Base-by-base conservation (phyloP, 2,329 filamentous ascomycete genomes). In the Hypocreales sp. region DNA sequence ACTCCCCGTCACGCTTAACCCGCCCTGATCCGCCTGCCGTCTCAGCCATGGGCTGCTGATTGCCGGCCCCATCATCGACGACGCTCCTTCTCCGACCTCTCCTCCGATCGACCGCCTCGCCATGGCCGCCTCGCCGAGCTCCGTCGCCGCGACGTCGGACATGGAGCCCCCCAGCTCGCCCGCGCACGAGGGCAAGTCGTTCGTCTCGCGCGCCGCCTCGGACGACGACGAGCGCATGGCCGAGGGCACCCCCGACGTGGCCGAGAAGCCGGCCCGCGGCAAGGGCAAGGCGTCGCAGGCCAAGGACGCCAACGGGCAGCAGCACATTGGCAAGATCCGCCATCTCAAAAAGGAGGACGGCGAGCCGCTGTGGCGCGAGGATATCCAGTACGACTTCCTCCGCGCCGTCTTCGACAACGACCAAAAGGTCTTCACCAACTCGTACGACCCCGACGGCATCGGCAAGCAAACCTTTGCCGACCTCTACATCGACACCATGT, bases 401-500 rank as follows among this genome's bases (percentile, higher is more conserved):
- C 72, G 72, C 40, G 67, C 73, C 26, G 74, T 92, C 36, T 90
- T 92, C 48, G 76, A 86, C 45, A 69, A 90, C 45, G 64, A 78
- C 2, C 48, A 60, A 28, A 60, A 59, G 36, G 84, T 84, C 46
- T 98, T 98, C 51, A 92, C 83, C 46, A 92, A 92, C 48, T 79
- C 80, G 50, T 92, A 87, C 51, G 84, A 93, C 40, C 50, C 61
- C 4, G 53, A 58, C 6, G 48, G 43, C 26, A 46, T 62, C 12
- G 68, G 68, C 31, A 75, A 77, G 44, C 74, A 79, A 44, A 79
- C 71, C 38, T 98, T 98, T 50, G 86, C 90, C 34, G 86, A 95
- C 51, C 72, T 98, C 34, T 98, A 98, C 56, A 87, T 98, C 44
- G 90, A 95, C 54, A 87, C 90, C 34, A 95, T 98, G 87, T 84